These are phyloP conservation scores for Fusarium sp. DNA, from an alignment of 2,329 filamentous ascomycete genomes.

Conservation along the genomic window DNA sequence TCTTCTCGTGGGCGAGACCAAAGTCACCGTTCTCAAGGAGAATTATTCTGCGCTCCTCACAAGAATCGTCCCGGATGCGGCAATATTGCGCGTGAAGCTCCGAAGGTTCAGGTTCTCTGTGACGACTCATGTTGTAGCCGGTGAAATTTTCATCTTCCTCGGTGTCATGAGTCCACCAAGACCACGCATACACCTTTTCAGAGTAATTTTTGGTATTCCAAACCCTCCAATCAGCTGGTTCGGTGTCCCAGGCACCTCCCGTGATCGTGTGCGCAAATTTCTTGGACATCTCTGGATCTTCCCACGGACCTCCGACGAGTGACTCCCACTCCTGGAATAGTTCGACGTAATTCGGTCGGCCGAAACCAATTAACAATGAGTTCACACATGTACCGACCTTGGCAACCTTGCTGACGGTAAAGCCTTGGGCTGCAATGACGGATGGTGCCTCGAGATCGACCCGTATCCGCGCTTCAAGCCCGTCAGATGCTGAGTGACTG, in stretches of 20 bases:
- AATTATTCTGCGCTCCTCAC: conserved; percentile 14
- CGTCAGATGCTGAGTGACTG: conserved; percentile 7
- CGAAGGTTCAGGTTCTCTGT: not conserved
- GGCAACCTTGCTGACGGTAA: not conserved
- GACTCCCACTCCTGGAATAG: conserved; percentile 17
- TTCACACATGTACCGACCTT: conserved; percentile 5
- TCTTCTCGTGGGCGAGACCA: conserved; percentile 10
- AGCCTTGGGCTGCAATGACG: conserved; percentile 13
- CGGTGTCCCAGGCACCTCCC: conserved; percentile 9
- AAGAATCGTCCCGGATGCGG: conserved; percentile 14
- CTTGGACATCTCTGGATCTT: conserved; percentile 2
- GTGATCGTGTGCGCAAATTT: conserved; percentile 10
- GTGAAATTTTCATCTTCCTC: not conserved
- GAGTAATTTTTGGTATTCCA: conserved; percentile 20
- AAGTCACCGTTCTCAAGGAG: conserved; percentile 14
- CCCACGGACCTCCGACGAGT: conserved; percentile 11
- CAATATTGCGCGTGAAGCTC: not conserved
- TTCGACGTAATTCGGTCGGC: conserved; percentile 17
- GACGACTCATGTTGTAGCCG: conserved; percentile 18
- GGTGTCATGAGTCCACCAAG: not conserved
- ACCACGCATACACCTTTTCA: conserved; percentile 3
- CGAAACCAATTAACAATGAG: conserved; percentile 1
- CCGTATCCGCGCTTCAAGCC: conserved; percentile 5
- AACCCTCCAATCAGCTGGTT: conserved; percentile 11
- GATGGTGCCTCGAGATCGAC: conserved; percentile 5